Conservation (phyloP, 345 rosid species). For the Pseudoturritis turrita region DNA sequence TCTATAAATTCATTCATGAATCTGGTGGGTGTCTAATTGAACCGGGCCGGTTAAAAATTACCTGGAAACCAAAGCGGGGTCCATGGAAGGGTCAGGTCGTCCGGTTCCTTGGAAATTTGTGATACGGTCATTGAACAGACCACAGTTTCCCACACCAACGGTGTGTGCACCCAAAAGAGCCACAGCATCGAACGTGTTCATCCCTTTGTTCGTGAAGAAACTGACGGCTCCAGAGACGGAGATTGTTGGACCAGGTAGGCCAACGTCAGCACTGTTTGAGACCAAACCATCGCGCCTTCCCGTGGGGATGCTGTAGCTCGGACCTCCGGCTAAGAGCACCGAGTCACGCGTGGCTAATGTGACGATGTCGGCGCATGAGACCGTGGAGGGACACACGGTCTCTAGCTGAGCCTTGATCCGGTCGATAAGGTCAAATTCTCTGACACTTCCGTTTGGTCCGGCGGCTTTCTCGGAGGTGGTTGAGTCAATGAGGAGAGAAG, state of each 20-base stretch:
- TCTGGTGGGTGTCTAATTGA: conserved; percentile 18
- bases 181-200: conserved; percentile 41
- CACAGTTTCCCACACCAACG: conserved; percentile 50
- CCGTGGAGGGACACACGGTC: conserved; percentile 48
- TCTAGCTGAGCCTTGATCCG: conserved; percentile 53
- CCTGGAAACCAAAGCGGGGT: conserved; percentile 28
- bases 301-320: conserved; percentile 46
- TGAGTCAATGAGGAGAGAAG: conserved; percentile 66
- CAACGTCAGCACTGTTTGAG: conserved; percentile 38
- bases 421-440: conserved; percentile 62
- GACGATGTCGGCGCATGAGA: conserved; percentile 66
- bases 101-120: conserved; percentile 44
- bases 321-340: conserved; percentile 30
- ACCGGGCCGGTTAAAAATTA: neutral
- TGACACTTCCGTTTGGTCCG: conserved; percentile 61
- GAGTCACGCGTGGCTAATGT: conserved; percentile 35
- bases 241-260: conserved; percentile 44
- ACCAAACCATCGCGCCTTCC: conserved; percentile 60
- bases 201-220: conserved; percentile 34
- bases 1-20: neutral
- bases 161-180: conserved; percentile 66
- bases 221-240: conserved; percentile 43
- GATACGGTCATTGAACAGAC: conserved; percentile 47
- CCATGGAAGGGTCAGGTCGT: conserved; percentile 54
- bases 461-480: conserved; percentile 54